Conservation (phyloP, 225 moss, liverwort and hornwort genomes). For the Pseudoscleropodium purum region DNA sequence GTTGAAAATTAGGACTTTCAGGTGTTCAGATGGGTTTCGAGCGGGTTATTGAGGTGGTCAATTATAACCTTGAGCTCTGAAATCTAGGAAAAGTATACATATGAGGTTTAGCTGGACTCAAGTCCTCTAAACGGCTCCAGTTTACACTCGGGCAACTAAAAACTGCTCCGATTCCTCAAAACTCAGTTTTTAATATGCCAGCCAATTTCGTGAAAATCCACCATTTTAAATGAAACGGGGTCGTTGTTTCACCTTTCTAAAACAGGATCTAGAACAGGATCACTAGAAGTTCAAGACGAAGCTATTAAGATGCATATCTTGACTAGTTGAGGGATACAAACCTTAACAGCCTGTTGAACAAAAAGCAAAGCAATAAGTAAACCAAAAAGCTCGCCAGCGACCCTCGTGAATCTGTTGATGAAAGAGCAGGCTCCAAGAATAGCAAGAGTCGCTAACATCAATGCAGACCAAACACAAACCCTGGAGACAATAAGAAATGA, state of each 20-base stretch:
- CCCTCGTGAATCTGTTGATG: constrained; percentile 76
- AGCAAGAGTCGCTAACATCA: constrained; percentile 48
- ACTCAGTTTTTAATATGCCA: neutral
- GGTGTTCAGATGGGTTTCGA: neutral
- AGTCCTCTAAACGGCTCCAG: neutral
- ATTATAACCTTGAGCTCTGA: neutral
- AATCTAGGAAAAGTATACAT: neutral
- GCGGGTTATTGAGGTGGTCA: neutral
- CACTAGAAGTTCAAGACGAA: neutral
- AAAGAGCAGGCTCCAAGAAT: constrained; percentile 68
- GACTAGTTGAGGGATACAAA: neutral
- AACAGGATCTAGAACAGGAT: neutral
- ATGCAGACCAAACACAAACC: constrained; percentile 83
- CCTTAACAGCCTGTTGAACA: constrained; percentile 70
- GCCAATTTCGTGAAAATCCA: neutral
- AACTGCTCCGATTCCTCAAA: neutral
- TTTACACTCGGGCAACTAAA: neutral
- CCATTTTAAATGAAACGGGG: neutral
- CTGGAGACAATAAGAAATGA: constrained; percentile 23
- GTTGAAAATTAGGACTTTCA: neutral
- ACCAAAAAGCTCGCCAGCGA: constrained; percentile 85
- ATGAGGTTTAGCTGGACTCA: neutral
- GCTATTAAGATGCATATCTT: neutral
- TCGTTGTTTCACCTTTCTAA: neutral
- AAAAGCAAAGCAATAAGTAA: constrained; percentile 78